Evolutionary conservation across 2,329 filamentous ascomycete species (phyloP).

Genomic region (Colletotrichum sp.): DNA sequence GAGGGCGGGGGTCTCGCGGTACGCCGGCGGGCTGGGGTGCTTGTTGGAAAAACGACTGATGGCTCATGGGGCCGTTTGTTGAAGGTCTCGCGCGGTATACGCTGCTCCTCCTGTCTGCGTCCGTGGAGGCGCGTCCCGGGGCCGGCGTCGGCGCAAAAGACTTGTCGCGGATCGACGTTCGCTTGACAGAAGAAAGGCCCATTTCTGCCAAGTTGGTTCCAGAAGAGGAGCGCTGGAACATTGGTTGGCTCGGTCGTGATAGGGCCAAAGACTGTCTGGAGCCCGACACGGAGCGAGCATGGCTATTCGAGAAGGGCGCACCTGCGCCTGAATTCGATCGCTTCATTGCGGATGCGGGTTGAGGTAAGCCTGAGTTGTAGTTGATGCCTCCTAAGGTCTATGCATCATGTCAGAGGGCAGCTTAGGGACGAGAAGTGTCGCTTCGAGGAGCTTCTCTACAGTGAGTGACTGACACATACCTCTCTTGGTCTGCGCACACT

Average conservation of each 20-base stretch:
- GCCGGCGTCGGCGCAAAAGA: conserved; percentile 25
- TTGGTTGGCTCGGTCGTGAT: conserved; percentile 81
- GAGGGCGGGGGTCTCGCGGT: conserved; percentile 83
- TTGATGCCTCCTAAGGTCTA: conserved; percentile 88
- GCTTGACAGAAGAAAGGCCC: conserved; percentile 83
- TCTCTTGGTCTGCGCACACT: conserved; percentile 92
- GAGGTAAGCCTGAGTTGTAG: conserved; percentile 83
- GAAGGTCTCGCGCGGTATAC: conserved; percentile 77
- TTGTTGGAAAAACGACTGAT: conserved; percentile 95
- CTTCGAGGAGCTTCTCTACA: not conserved
- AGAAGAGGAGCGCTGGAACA: conserved; percentile 85
- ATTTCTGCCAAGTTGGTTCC: conserved; percentile 80
- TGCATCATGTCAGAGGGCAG: conserved; percentile 8
- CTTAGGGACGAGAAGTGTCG: not conserved
- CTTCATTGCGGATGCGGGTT: conserved; percentile 93
- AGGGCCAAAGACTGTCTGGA: conserved; percentile 86
- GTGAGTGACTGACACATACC: conserved; percentile 55
- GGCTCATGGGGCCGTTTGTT: conserved; percentile 67
- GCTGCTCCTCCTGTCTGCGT: conserved; percentile 76
- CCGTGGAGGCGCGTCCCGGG: conserved; percentile 52
- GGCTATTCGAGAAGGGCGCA: conserved; percentile 67
- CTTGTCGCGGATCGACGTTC: conserved; percentile 82
- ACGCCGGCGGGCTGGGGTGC: conserved; percentile 82
- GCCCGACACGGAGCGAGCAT: conserved; percentile 82
- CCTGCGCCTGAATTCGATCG: conserved; percentile 81